Conservation (phyloP, 192 early-diverging fungal genomes). For the Umbelopsis ramanniana region DNA sequence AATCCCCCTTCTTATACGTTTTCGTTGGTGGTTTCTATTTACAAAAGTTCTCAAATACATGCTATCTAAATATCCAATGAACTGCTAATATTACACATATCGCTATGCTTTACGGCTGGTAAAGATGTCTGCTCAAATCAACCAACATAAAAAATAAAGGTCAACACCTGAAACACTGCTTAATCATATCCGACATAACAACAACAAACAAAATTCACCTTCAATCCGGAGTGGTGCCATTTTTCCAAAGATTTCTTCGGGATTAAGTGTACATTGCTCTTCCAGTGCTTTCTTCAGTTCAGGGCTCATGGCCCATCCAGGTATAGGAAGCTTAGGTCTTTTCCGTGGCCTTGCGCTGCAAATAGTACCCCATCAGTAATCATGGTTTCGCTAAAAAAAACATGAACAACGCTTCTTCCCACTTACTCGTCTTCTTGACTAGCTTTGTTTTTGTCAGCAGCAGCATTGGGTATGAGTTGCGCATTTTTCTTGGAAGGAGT, state of each 20-base stretch:
- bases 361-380: not conserved
- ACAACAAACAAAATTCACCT: slow-evolving; percentile 1
- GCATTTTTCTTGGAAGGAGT: not conserved
- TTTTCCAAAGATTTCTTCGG: slow-evolving; percentile 12
- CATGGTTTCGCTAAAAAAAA: not conserved
- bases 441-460: not conserved
- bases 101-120: not conserved
- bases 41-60: not conserved
- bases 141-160: too few relatives aligned
- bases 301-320: slow-evolving; percentile 11
- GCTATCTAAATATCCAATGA: too few relatives aligned
- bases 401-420: not conserved
- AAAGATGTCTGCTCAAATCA: not conserved
- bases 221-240: slow-evolving; percentile 15
- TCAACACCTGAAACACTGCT: too few relatives aligned
- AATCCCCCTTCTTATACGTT: not conserved
- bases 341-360: slow-evolving; percentile 1
- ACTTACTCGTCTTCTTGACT: slow-evolving; percentile 18
- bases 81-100: too few relatives aligned
- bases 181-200: not conserved
- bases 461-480: not conserved
- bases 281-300: slow-evolving; percentile 10
- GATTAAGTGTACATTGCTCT: not conserved
- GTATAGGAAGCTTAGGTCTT: slow-evolving; percentile 1
- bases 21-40: not conserved